Evolutionary conservation across 768 basidiomycete species (phyloP).

Genomic region (Cystoderma amianthinum): DNA sequence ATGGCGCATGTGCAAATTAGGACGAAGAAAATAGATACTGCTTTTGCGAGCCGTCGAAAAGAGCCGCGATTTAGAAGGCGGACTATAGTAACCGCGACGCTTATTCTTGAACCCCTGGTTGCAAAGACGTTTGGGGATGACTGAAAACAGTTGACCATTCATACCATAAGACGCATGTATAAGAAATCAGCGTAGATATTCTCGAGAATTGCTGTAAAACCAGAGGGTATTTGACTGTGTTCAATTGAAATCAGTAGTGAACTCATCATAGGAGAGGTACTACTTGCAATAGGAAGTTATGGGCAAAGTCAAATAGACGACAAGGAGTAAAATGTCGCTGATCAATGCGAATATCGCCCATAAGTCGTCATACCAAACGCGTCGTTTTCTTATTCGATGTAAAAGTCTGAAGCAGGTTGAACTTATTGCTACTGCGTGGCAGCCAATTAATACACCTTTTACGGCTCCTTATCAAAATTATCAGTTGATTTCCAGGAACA

Average conservation of each 20-base stretch:
- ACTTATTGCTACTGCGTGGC: constrained; percentile 2
- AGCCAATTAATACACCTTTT: background rate
- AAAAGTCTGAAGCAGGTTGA: constrained; percentile 6
- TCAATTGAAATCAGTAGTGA: no score
- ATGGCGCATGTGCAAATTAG: constrained; percentile 6
- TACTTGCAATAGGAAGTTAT: constrained; percentile 1
- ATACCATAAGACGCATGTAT: constrained; percentile 5
- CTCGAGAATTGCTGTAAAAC: background rate
- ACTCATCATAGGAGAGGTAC: background rate
- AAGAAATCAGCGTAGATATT: background rate
- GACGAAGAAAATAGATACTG: constrained; percentile 5
- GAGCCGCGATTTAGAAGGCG: constrained; percentile 9
- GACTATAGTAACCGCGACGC: constrained; percentile 15
- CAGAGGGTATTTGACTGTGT: background rate
- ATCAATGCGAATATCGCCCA: constrained; percentile 7
- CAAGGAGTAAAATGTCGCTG: constrained; percentile 2
- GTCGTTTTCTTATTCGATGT: constrained; percentile 3
- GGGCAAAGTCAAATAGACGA: background rate
- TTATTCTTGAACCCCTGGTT: constrained; percentile 6
- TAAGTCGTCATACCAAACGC: constrained; percentile 10
- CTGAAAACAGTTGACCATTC: background rate
- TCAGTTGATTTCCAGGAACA: background rate
- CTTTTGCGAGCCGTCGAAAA: constrained; percentile 8
- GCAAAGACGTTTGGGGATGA: background rate
- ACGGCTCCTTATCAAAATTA: background rate